Percentiles rank a stretch among this genome's conserved stretches.
Conservation (phyloP, 768 basidiomycete species). For the Boletus sp. region DNA sequence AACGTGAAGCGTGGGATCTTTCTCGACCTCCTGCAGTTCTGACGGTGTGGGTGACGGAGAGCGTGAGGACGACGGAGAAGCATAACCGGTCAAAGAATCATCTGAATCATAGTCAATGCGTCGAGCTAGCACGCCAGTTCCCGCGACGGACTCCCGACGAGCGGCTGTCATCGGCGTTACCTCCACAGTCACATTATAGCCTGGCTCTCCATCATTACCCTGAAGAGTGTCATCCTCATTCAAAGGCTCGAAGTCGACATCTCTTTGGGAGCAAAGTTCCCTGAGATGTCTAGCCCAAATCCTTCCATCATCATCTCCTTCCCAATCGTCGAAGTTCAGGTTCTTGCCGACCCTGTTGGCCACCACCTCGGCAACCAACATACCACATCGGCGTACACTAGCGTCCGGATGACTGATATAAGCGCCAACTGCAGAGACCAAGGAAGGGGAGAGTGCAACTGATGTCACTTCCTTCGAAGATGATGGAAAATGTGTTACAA, state of each 20-base stretch:
- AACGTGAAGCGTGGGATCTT: constrained; percentile 76
- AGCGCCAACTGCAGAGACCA: constrained; percentile 64
- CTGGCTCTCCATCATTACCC: constrained; percentile 5
- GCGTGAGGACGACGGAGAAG: constrained; percentile 60
- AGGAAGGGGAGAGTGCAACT: constrained; percentile 51
- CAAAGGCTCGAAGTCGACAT: constrained; percentile 45
- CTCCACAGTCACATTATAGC: constrained; percentile 16
- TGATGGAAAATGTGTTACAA: constrained; percentile 56
- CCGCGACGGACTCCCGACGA: neutral
- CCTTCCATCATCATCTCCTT: constrained; percentile 64
- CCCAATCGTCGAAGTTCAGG: constrained; percentile 82
- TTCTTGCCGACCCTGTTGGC: constrained; percentile 60
- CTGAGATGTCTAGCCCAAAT: constrained; percentile 65
- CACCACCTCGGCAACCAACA: constrained; percentile 85
- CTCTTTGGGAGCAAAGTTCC: constrained; percentile 45
- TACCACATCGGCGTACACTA: constrained; percentile 80
- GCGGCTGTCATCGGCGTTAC: neutral
- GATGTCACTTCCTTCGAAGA: constrained; percentile 43
- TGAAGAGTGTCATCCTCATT: constrained; percentile 10
- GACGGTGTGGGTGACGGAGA: constrained; percentile 78
- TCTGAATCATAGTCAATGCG: constrained; percentile 65
- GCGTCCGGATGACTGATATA: constrained; percentile 80
- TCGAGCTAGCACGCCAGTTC: constrained; percentile 5
- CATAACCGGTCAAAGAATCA: constrained; percentile 78
- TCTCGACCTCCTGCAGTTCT: constrained; percentile 79